Percentiles rank a stretch among this genome's conserved stretches.
Conservation (phyloP, 805 yeast genomes). For the Wickerhamiella musiphila region DNA sequence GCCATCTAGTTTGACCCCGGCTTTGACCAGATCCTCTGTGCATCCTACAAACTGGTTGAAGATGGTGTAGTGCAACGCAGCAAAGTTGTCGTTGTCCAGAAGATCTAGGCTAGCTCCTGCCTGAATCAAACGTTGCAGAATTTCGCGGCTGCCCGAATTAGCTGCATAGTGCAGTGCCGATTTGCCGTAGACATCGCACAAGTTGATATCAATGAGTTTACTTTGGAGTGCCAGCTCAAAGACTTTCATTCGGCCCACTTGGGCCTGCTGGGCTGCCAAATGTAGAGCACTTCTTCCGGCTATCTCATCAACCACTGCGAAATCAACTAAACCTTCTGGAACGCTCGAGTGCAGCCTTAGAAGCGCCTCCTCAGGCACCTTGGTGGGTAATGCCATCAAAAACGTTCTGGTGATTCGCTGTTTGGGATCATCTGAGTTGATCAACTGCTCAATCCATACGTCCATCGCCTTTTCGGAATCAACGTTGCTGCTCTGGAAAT, state of each 20-base stretch:
- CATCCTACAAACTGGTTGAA: conserved; percentile 43
- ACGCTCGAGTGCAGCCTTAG: conserved; percentile 30
- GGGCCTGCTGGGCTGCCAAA: conserved; percentile 28
- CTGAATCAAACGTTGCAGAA: conserved; percentile 28
- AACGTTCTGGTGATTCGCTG: conserved; percentile 53
- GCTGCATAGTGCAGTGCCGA: conserved; percentile 81
- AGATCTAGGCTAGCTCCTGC: conserved; percentile 22
- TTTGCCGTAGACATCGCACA: conserved; percentile 35
- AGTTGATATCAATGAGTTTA: conserved; percentile 17
- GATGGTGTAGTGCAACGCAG: conserved; percentile 70
- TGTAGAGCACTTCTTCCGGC: conserved; percentile 63
- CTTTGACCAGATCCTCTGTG: conserved; percentile 31
- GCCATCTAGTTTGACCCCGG: conserved; percentile 28
- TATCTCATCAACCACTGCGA: conserved; percentile 50
- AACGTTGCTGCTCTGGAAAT: conserved; percentile 20
- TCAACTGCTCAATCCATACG: conserved; percentile 30
- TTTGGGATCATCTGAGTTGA: conserved; percentile 24
- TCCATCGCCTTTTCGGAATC: conserved; percentile 22
- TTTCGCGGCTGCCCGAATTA: conserved; percentile 29
- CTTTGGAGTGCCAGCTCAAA: conserved; percentile 18
- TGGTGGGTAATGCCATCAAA: conserved; percentile 44
- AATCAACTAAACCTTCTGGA: conserved; percentile 43
- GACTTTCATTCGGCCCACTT: conserved; percentile 16
- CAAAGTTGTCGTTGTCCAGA: conserved; percentile 31
- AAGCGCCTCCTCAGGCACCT: conserved; percentile 45